Evolutionary conservation across 2,329 filamentous ascomycete species (phyloP), one percentile per base, ranked within the genome.

Genomic region (Lecanicillium sp.): DNA sequence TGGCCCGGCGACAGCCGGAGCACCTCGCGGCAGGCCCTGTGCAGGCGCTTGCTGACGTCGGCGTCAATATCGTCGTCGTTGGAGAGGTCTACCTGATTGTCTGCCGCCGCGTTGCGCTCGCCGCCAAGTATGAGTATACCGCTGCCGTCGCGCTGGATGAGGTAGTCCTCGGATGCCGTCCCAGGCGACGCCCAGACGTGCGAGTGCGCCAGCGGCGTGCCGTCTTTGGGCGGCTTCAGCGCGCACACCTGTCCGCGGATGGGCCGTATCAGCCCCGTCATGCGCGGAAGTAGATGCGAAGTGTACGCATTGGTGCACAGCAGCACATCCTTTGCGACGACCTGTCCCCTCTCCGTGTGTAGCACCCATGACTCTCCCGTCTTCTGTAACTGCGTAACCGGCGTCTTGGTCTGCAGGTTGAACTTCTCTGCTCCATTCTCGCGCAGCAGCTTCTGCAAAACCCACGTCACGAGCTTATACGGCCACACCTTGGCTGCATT

Each of bases 291-390:
- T 4, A 95, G 68, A 44, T 80, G 72, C 2, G 85, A 86, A 0
- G 87, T 89, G 58, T 94, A 94, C 4, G 69, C 89, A 54, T 95
- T 95, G 1, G 84, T 90, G 4, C 86, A 83, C 13, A 94, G 71
- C 14, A 95, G 69, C 15, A 94, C 75, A 25, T 74, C 70, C 11
- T 65, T 62, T 1, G 87, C 69, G 0, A 56, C 56, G 40, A 94
- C 71, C 30, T 61, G 65, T n/a, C 87, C 88, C 17, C 87, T 77
- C 0, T 69, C 59, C 1, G 87, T 94, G 33, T 78, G 65, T 1
- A 87, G 63, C 1, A 69, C 66, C 77, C 84, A 89, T 3, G 54
- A 53, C 9, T 41, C 46, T 2, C 43, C 51, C 19, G 46, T 37
- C 5, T 48, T 58, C 43, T 71, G 65, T 20, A 81, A 52, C 10